A percentile compares a stretch with the other conserved stretches of the same genome.
phyloP scores from a whole-genome alignment of 306 rosid genomes.

The Malus sieversii region DNA sequence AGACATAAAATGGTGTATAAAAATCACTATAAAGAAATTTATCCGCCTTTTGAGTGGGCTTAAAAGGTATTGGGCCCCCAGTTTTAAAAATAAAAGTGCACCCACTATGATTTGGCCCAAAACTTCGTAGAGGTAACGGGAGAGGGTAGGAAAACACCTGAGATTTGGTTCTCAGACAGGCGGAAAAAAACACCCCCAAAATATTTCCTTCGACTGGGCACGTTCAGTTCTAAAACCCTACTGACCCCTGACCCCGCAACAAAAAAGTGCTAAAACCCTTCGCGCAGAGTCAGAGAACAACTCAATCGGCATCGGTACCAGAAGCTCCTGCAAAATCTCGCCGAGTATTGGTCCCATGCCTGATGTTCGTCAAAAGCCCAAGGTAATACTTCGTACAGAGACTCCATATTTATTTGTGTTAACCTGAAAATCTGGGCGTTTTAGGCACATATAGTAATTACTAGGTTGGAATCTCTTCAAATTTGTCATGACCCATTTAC shows the following conservation, averaged over 20 bases:
- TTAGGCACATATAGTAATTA: background rate
- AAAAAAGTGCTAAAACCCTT: background rate
- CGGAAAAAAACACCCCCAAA: no score
- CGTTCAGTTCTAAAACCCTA: background rate
- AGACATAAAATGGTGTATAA: no score
- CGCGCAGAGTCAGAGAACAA: no score
- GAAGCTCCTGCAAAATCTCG: background rate
- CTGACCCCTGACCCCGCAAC: background rate
- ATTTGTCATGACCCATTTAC: constrained; percentile 37
- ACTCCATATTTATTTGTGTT: background rate
- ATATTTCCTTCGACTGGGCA: background rate
- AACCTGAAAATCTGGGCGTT: background rate
- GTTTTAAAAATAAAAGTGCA: no score
- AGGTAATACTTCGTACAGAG: constrained; percentile 14
- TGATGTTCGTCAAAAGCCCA: background rate
- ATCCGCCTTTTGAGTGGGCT: no score
- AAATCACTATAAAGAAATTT: no score
- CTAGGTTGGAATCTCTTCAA: background rate
- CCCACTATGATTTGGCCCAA: background rate
- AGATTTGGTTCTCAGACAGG: no score
- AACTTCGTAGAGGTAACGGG: background rate
- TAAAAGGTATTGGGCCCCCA: no score
- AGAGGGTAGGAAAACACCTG: background rate
- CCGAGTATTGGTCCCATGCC: background rate
- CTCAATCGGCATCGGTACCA: background rate